Conservation (phyloP, 75 land plant genomes). For the Cunninghamia lanceolata region DNA sequence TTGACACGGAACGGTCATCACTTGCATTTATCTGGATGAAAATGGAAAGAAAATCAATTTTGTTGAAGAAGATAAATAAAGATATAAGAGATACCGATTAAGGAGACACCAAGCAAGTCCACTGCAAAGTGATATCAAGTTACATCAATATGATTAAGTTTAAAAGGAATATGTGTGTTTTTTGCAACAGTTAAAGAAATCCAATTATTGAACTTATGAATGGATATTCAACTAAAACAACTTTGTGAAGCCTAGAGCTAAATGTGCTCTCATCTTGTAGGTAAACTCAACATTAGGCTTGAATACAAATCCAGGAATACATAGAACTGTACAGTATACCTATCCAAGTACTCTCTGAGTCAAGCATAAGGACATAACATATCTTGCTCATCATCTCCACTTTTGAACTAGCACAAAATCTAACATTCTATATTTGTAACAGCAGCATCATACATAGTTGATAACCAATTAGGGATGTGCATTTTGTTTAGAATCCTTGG, state of each 20-base stretch:
- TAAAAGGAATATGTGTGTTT: background rate
- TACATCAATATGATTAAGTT: background rate
- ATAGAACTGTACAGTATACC: background rate
- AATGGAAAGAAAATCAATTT: background rate
- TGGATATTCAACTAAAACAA: background rate
- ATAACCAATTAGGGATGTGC: background rate
- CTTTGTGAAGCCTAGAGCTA: background rate
- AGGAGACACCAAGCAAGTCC: background rate
- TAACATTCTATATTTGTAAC: background rate
- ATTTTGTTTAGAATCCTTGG: background rate
- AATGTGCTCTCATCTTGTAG: background rate
- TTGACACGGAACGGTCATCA: slow-evolving; percentile 91
- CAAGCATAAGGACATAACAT: background rate
- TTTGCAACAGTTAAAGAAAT: background rate
- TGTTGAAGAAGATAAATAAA: background rate
- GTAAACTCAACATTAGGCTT: background rate
- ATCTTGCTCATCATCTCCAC: background rate
- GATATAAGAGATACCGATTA: background rate
- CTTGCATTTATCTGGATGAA: slow-evolving; percentile 91
- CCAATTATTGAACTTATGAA: background rate
- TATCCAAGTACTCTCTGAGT: background rate
- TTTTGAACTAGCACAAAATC: background rate
- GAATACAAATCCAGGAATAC: background rate
- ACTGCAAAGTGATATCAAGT: background rate
- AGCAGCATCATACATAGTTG: background rate